Conservation (phyloP, 129 eudicot species). For the Helianthus annuus region HanXRQr2.0-SUNRISE NC_035442.2:19281677-19282176, state of each 20-base stretch:
- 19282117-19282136: no score
- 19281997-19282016: no score
- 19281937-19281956: no score
- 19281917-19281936: not conserved
- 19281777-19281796: slow-evolving; percentile 53
- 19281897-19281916: slow-evolving; percentile 52
- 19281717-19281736: slow-evolving; percentile 25
- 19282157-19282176: no score
- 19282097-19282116: no score
- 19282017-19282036: no score
- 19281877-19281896: slow-evolving; percentile 99
- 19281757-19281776: slow-evolving; percentile 48
- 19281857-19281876: slow-evolving; percentile 60
- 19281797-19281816: slow-evolving; percentile 64
- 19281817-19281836: slow-evolving; percentile 52
- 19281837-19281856: slow-evolving; percentile 73
- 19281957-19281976: no score
- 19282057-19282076: no score
- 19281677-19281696: slow-evolving; percentile 53
- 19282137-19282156: no score
- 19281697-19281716: slow-evolving; percentile 34
- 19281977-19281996: no score
- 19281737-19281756: slow-evolving; percentile 34
- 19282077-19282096: no score
- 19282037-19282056: no score